phyloP scores from a whole-genome alignment of 306 rosid species.

The Delonix regia region DNA sequence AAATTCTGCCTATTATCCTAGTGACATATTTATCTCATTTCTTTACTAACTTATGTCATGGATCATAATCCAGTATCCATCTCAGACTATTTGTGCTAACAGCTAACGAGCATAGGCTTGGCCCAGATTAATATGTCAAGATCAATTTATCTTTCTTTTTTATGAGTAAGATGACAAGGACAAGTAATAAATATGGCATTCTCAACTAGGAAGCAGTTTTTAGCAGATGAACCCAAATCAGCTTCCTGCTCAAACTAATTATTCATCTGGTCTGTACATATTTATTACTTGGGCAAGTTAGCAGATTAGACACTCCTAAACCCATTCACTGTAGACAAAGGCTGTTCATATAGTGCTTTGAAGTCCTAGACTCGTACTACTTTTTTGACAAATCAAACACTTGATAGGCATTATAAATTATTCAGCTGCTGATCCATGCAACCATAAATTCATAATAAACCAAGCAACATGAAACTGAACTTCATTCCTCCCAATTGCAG shows the following conservation, averaged over 20 bases:
- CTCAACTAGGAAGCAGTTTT: neutral
- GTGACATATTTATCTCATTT: neutral
- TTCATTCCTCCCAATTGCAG: neutral
- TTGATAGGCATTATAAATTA: neutral
- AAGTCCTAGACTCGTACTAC: neutral
- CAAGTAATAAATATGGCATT: neutral
- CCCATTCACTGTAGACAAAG: neutral
- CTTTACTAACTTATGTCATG: neutral
- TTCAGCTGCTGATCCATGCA: slow-evolving; percentile 1
- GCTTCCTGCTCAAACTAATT: too few relatives aligned
- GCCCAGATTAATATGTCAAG: neutral
- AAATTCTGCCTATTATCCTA: neutral
- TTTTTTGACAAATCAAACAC: neutral
- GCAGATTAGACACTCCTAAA: neutral
- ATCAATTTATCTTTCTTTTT: neutral
- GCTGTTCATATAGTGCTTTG: neutral
- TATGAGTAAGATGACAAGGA: too few relatives aligned
- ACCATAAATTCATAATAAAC: neutral
- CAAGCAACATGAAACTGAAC: neutral
- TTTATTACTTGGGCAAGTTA: neutral
- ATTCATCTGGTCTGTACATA: too few relatives aligned
- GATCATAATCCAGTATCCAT: neutral
- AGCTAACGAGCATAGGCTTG: neutral
- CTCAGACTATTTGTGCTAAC: neutral
- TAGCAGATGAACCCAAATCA: too few relatives aligned